Evolutionary conservation across 306 rosid species (phyloP), one percentile per base, ranked within the genome.

Genomic region (Lupinus albus): DNA sequence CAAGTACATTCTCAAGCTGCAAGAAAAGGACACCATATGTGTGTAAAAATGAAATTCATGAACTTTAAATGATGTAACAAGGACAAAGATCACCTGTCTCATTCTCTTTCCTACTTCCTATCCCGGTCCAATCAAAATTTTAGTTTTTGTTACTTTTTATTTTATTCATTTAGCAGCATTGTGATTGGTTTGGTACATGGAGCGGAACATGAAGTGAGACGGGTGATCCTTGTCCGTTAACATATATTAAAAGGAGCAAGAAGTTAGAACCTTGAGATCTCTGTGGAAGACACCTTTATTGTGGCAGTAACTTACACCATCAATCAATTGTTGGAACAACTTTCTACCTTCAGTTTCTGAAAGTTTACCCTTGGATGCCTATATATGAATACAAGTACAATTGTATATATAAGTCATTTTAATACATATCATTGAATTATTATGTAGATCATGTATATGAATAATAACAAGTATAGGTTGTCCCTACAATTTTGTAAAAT

Each of bases 1-100:
- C 83, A 41, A 93, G 96, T 16, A 93, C 83, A 83, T 93, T 93
- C 77, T 93, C 99, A 8, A 93, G 82, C 99, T 93, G 85, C 81
- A 87, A 70, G 32, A 46, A 72, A 66, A 57, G 58, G 54, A 25
- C 64, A 53, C 25, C 39, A 60, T 4, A 13, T 33, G 13, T 30
- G 25, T 68, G 13, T 32, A 41, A 25, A 14, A 61, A 50, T 18
- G 39, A 56, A 61, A 15, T 61, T 0, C 4, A 13, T 32, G 35
- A n/a, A n/a, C n/a, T n/a, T n/a, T n/a, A n/a, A n/a, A n/a, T n/a
- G n/a, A n/a, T n/a, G n/a, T n/a, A n/a, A n/a, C n/a, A n/a, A n/a
- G n/a, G n/a, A n/a, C n/a, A n/a, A n/a, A n/a, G n/a, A n/a, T n/a
- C n/a, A n/a, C n/a, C n/a, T n/a, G n/a, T n/a, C n/a, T n/a, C n/a